These are phyloP conservation scores for Chamaecyparis obtusa DNA, from an alignment of 75 land plant species.

Conservation along the genomic window DNA sequence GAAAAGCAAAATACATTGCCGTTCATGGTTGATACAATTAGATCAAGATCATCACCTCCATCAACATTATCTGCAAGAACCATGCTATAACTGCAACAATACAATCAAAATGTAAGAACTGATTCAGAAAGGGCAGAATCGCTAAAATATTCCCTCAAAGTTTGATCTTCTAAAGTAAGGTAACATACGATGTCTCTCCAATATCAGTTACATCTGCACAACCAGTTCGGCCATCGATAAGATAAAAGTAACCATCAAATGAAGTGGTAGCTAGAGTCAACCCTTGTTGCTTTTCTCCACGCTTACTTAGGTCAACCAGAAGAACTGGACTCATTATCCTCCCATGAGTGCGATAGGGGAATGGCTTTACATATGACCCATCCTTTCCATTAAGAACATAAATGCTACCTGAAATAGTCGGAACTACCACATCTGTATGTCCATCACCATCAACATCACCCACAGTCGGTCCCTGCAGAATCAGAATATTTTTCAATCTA, in stretches of 20 bases:
- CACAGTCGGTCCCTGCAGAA: slow-evolving; percentile 76
- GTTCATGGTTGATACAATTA: slow-evolving; percentile 97
- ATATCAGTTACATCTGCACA: slow-evolving; percentile 99
- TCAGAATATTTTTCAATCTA: neutral
- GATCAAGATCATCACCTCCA: slow-evolving; percentile 99
- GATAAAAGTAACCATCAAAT: slow-evolving; percentile 97
- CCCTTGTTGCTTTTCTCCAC: slow-evolving; percentile 62
- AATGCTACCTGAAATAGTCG: slow-evolving; percentile 91
- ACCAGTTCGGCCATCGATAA: slow-evolving; percentile 90
- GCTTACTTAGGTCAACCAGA: slow-evolving; percentile 77
- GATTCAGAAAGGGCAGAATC: neutral
- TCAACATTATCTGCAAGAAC: slow-evolving; percentile 98
- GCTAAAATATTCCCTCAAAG: neutral
- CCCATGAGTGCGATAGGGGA: slow-evolving; percentile 93
- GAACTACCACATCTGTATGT: slow-evolving; percentile 86
- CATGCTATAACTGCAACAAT: slow-evolving; percentile 87
- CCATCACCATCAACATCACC: slow-evolving; percentile 99
- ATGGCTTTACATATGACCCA: slow-evolving; percentile 79
- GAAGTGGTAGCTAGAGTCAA: slow-evolving; percentile 89
- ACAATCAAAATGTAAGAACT: neutral
- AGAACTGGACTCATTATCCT: slow-evolving; percentile 93
- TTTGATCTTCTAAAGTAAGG: neutral
- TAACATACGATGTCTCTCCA: slow-evolving; percentile 97
- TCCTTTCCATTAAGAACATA: slow-evolving; percentile 94
- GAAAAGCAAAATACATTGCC: slow-evolving; percentile 99